Base-by-base conservation (phyloP, 768 basidiomycete species). In the Russula compacta region DNA sequence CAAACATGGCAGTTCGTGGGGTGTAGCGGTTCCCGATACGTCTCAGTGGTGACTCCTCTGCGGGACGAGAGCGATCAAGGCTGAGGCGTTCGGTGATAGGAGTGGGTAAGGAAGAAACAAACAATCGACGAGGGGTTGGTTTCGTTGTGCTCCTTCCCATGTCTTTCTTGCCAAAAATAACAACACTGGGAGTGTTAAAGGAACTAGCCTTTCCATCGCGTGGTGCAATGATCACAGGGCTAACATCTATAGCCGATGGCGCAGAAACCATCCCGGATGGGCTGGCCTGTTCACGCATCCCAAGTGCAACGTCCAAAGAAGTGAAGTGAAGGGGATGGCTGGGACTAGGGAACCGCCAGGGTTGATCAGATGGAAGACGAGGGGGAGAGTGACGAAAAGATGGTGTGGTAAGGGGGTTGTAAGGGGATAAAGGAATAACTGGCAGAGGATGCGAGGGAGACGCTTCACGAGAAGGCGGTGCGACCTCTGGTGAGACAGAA, bases 311-410 rank as follows among this genome's bases (percentile, higher is more conserved):
- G 59, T 89, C 85, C 39, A 82, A 80, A 15, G 81, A 78, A 42
- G 73, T 78, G 17, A 82, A 84, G 71, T 89, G 85, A 44, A 89
- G 72, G 1, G 87, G 87, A 67, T 91, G 87, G 59, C 85, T 87
- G 11, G 87, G 87, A 67, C 87, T 90, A 8, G 86, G 83, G 68
- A 84, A 88, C 40, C 86, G 82, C 89, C 89, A 91, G 3, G 89
- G 89, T 61, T 89, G 88, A 66, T 88, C 85, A 17, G 84, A 87
- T 6, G 87, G 86, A 24, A 85, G 80, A 10, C 82, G 85, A 0
- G 84, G 81, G 17, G 87, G 85, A 10, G 86, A 88, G 71, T 90
- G 87, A 42, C 86, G 82, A 71, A 90, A 90, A 4, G 87, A 80
- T 0, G 89, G 89, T 0, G 89, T 89, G 38, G 81, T 74, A 14